phyloP scores from a whole-genome alignment of 2,329 filamentous ascomycete genomes.

The Elsinoe necatrix region DNA sequence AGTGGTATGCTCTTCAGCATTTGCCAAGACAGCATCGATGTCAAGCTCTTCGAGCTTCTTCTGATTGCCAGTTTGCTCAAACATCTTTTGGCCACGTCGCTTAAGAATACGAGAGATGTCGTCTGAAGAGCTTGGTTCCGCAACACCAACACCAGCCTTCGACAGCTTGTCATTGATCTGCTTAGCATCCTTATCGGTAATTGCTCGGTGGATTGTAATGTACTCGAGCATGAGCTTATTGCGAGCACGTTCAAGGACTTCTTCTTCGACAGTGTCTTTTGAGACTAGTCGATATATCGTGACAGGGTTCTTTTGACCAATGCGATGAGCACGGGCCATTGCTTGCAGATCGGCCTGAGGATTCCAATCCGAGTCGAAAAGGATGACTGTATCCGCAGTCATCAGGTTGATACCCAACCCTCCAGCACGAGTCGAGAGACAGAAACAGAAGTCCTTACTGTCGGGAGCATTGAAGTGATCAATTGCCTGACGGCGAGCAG shows the following conservation, averaged over 20 bases:
- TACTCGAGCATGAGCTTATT: slow-evolving; percentile 98
- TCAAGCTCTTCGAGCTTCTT: slow-evolving; percentile 94
- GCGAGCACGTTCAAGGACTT: slow-evolving; percentile 87
- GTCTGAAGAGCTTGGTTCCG: slow-evolving; percentile 81
- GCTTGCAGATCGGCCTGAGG: slow-evolving; percentile 96
- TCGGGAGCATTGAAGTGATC: slow-evolving; percentile 97
- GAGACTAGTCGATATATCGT: slow-evolving; percentile 95
- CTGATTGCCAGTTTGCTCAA: slow-evolving; percentile 94
- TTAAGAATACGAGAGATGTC: slow-evolving; percentile 96
- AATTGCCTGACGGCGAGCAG: slow-evolving; percentile 82
- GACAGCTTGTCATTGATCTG: slow-evolving; percentile 72
- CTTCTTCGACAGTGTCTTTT: slow-evolving; percentile 96
- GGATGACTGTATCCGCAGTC: slow-evolving; percentile 95
- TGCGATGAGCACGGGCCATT: slow-evolving; percentile 96
- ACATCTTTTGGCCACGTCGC: slow-evolving; percentile 97
- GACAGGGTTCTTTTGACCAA: slow-evolving; percentile 91
- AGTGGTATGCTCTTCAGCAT: slow-evolving; percentile 93
- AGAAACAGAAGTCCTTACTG: slow-evolving; percentile 92
- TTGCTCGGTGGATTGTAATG: slow-evolving; percentile 90
- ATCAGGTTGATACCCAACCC: slow-evolving; percentile 98
- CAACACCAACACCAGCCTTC: slow-evolving; percentile 49
- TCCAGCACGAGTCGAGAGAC: slow-evolving; percentile 89
- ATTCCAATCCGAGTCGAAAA: slow-evolving; percentile 99
- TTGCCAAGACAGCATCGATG: slow-evolving; percentile 93
- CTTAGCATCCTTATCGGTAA: slow-evolving; percentile 86